phyloP scores from a whole-genome alignment of 306 rosid genomes.

The Dalbergia cultrata region DNA sequence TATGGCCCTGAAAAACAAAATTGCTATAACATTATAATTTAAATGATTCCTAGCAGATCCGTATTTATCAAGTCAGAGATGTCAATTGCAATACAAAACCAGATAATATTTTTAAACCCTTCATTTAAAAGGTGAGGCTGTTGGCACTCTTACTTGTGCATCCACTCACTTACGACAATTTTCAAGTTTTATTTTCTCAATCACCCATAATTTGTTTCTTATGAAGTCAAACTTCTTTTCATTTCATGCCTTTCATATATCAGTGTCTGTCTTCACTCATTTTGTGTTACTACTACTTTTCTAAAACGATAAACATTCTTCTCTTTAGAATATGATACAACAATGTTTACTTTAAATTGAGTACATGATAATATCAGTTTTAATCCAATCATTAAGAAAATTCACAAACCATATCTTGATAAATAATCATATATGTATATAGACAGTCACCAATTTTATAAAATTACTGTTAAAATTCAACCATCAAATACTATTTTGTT shows the following conservation, averaged over 20 bases:
- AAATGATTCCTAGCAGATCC: constrained; percentile 28
- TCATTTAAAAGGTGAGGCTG: constrained; percentile 2
- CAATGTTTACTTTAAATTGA: neutral
- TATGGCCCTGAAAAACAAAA: neutral
- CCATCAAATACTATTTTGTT: neutral
- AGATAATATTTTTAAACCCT: neutral
- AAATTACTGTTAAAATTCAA: neutral
- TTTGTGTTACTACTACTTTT: neutral
- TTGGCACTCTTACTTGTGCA: neutral
- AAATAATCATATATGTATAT: neutral
- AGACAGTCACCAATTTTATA: neutral
- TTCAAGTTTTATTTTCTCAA: neutral
- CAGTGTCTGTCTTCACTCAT: neutral
- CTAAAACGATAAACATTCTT: neutral
- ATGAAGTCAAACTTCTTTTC: neutral
- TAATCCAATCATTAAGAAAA: neutral
- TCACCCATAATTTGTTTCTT: neutral
- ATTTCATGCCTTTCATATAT: neutral
- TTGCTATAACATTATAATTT: neutral
- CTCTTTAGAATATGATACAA: neutral
- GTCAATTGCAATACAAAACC: constrained; percentile 7
- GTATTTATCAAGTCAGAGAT: constrained; percentile 19
- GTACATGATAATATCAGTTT: neutral
- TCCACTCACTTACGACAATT: neutral
- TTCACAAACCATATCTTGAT: neutral